Percentiles rank a stretch among this genome's conserved stretches.
phyloP scores from a whole-genome alignment of 306 rosid species.

The Parietaria judaica region DNA sequence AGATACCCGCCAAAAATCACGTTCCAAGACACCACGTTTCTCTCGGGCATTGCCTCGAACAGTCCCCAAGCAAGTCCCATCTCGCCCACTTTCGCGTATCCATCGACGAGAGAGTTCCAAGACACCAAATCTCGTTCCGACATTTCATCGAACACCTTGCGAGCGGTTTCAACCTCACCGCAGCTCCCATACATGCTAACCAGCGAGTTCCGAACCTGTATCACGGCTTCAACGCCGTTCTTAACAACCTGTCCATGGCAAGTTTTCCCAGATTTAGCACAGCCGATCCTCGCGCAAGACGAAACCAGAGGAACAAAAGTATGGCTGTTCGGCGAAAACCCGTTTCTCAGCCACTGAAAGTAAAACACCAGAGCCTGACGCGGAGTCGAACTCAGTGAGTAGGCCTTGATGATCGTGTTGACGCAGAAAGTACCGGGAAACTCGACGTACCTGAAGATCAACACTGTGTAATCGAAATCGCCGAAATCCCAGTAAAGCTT shows the following conservation, averaged over 20 bases:
- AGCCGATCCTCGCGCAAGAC: slow-evolving; percentile 39
- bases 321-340: slow-evolving; percentile 45
- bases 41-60: slow-evolving; percentile 55
- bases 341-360: slow-evolving; percentile 29
- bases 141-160: slow-evolving; percentile 45
- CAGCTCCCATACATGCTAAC: slow-evolving; percentile 55
- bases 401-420: slow-evolving; percentile 47
- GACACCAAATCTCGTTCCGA: slow-evolving; percentile 43
- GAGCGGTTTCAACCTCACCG: slow-evolving; percentile 30
- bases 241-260: slow-evolving; percentile 59
- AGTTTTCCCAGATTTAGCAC: slow-evolving; percentile 33
- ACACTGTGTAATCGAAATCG: slow-evolving; percentile 30
- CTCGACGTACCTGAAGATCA: slow-evolving; percentile 30
- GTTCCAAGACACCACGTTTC: slow-evolving; percentile 62
- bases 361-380: slow-evolving; percentile 31
- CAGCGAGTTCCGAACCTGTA: slow-evolving; percentile 54
- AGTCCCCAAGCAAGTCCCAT: slow-evolving; percentile 33
- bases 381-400: slow-evolving; percentile 32
- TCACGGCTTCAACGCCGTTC: slow-evolving; percentile 41
- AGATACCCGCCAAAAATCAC: slow-evolving; percentile 45
- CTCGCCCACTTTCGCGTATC: slow-evolving; percentile 27
- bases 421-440: slow-evolving; percentile 41
- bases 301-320: slow-evolving; percentile 49
- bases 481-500: slow-evolving; percentile 42
- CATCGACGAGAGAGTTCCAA: slow-evolving; percentile 55